Evolutionary conservation across 345 rosid species (phyloP).

Genomic region (Psidium guajava): DNA sequence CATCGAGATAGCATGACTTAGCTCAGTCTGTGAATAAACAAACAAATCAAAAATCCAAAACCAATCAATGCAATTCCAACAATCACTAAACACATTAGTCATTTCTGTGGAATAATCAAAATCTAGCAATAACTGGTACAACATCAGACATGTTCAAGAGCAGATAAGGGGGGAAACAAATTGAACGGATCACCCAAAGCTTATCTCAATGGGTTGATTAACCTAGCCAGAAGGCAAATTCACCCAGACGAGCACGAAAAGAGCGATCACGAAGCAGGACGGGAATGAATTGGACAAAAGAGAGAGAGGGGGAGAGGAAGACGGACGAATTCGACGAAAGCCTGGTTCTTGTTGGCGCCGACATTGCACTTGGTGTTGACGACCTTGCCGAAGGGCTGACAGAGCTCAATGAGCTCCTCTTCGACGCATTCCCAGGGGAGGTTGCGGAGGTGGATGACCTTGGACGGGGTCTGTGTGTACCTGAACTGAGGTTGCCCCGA

Average conservation of each 20-base stretch:
- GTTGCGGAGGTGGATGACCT: conserved; percentile 87
- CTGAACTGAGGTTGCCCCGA: conserved; percentile 83
- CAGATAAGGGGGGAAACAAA: not conserved
- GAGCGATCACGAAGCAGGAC: not conserved
- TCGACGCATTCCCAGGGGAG: conserved; percentile 93
- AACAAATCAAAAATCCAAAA: not conserved
- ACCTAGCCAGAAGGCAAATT: not conserved
- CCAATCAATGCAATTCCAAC: not conserved
- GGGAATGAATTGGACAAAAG: not conserved
- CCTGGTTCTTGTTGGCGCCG: conserved; percentile 93
- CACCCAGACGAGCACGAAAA: not conserved
- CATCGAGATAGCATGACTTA: conserved; percentile 92
- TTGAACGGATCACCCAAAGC: not conserved
- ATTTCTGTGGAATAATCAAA: not conserved
- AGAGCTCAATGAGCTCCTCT: conserved; percentile 89
- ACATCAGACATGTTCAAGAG: not conserved
- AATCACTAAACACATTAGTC: not conserved
- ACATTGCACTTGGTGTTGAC: conserved; percentile 91
- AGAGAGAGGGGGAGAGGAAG: not conserved
- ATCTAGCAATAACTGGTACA: not conserved
- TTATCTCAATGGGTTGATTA: not conserved
- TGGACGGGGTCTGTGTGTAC: conserved; percentile 92
- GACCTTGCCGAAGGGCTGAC: conserved; percentile 87
- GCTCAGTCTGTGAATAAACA: conserved; percentile 42
- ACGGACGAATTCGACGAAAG: conserved; percentile 86